These are phyloP conservation scores for Emmonsiellopsis sp. DNA, from an alignment of 2,329 filamentous ascomycete species.

Conservation along the genomic window DNA sequence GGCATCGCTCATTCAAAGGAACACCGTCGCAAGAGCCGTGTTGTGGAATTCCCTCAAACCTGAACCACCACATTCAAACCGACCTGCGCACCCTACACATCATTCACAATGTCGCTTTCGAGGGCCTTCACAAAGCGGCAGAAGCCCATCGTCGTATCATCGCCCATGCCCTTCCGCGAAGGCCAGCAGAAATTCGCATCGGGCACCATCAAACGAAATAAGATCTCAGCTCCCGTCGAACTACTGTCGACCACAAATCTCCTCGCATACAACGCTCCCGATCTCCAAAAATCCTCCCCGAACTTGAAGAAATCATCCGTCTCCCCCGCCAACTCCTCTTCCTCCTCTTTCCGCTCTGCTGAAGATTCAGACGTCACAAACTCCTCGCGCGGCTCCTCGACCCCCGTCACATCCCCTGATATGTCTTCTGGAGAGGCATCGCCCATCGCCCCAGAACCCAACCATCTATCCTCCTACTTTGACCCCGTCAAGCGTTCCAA, in stretches of 20 bases:
- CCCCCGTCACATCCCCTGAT: constrained; percentile 39
- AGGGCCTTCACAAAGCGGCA: constrained; percentile 41
- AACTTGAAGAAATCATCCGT: constrained; percentile 21
- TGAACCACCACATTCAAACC: not conserved
- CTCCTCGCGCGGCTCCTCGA: constrained; percentile 43
- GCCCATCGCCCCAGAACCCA: constrained; percentile 44
- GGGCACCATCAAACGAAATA: constrained; percentile 37
- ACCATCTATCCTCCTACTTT: constrained; percentile 50
- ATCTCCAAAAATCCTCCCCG: constrained; percentile 43
- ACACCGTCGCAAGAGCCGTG: not conserved
- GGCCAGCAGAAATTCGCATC: constrained; percentile 36
- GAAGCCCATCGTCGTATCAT: constrained; percentile 38
- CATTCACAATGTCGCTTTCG: constrained; percentile 29
- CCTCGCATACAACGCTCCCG: constrained; percentile 87
- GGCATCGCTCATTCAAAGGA: not conserved
- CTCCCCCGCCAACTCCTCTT: constrained; percentile 35
- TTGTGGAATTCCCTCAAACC: not conserved
- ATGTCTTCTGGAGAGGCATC: constrained; percentile 32
- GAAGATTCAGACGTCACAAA: constrained; percentile 51
- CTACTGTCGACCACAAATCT: constrained; percentile 93
- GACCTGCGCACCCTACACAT: not conserved
- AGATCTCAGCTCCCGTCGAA: constrained; percentile 77
- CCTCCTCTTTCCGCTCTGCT: constrained; percentile 51
- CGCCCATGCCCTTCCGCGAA: constrained; percentile 36
- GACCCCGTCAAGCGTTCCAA: constrained; percentile 60